phyloP scores from a whole-genome alignment of 257 asterid genomes.

The Solanum appendiculatum region DNA sequence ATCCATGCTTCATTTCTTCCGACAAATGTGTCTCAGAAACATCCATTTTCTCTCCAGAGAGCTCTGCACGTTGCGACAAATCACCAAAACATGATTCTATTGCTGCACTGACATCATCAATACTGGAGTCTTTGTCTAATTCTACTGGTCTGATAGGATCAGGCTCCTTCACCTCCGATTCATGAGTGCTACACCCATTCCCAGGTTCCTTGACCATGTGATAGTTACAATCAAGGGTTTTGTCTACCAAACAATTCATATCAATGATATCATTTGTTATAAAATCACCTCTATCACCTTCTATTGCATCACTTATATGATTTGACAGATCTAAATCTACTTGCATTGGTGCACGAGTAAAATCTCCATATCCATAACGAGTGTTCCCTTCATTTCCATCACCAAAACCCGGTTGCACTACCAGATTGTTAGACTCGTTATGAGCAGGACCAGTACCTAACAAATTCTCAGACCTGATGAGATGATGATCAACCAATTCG shows the following conservation, averaged over 20 bases:
- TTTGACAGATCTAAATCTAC: slow-evolving; percentile 5
- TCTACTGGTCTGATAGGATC: slow-evolving; percentile 14
- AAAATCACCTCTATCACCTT: slow-evolving; percentile 12
- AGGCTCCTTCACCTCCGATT: slow-evolving; percentile 17
- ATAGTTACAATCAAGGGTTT: slow-evolving; percentile 6
- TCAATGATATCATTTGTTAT: slow-evolving; percentile 5
- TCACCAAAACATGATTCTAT: slow-evolving; percentile 33
- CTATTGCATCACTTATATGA: background rate
- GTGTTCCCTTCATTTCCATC: slow-evolving; percentile 10
- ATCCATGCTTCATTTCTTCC: slow-evolving; percentile 36
- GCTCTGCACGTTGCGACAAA: slow-evolving; percentile 20
- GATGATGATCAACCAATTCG: slow-evolving; percentile 7
- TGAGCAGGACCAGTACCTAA: slow-evolving; percentile 3
- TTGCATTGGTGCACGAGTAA: slow-evolving; percentile 8
- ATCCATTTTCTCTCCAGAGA: slow-evolving; percentile 9
- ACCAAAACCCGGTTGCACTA: slow-evolving; percentile 6
- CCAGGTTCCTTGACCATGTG: slow-evolving; percentile 15
- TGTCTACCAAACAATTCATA: slow-evolving; percentile 17
- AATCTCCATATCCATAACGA: slow-evolving; percentile 2
- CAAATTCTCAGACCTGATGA: slow-evolving; percentile 12
- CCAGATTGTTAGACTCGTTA: background rate
- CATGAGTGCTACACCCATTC: slow-evolving; percentile 2
- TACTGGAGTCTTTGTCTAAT: slow-evolving; percentile 15
- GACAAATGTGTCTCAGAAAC: slow-evolving; percentile 13
- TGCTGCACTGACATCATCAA: slow-evolving; percentile 31